Base-by-base conservation (phyloP, 352 stramenopile species). In the Globisporangium echinulatum region DNA sequence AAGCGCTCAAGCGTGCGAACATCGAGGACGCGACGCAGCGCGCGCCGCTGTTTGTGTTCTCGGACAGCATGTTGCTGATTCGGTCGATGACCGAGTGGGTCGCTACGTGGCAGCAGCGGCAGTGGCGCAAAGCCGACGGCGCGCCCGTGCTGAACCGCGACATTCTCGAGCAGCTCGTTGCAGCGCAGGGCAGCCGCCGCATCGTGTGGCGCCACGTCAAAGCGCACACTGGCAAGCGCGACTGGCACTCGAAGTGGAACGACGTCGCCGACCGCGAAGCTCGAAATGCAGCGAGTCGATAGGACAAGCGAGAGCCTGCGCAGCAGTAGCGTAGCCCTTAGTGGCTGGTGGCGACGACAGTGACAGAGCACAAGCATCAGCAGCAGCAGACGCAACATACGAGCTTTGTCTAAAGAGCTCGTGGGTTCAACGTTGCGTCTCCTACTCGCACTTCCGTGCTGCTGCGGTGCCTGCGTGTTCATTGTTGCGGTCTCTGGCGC, bases 81-180 rank as follows among this genome's bases (percentile, higher is more conserved):
- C 77, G 75, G 43, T 93, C 84, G 3, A 91, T 91, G 81, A 91
- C 81, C 3, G 78, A 93, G 62, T 93, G 81, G 81, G 59, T 93
- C 40, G 61, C 58, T 4, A 74, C 56, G 0, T 93, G 84, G 81
- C 63, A 75, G 39, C 75, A 71, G 25, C 88, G 85, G 10, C 71
- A 82, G 9, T 91, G 82, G 82, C 59, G 61, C 36, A 93, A 91
- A 49, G 69, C 77, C 0, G 70, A 89, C 54, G 79, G 77, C 11
- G 49, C 64, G 7, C 43, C 67, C 0, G 81, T 90, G 37, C 56
- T 81, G 53, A 93, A 93, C 58, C 74, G 70, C 10, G 81, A 93
- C 58, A 57, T 93, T 33, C 68, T 93, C 9, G 70, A 93, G 61
- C 54, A 70, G 14, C 48, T 93, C n/a, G 25, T 82, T 11, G 25